Conservation (phyloP, 371 early-diverging fungal species). For the Mucor sp. region DNA sequence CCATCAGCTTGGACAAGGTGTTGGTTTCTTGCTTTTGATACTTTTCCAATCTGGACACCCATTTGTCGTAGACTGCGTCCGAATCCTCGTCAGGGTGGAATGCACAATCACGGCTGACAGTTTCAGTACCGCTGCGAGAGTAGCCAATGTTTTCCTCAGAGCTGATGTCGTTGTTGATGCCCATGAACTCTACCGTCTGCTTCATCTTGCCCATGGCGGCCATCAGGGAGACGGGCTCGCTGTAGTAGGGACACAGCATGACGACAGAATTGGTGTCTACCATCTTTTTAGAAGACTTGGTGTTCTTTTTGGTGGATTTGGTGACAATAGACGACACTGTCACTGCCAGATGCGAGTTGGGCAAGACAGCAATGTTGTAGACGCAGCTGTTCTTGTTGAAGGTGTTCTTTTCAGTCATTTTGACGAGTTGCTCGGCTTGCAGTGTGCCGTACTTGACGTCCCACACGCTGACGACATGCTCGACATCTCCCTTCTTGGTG, state of each 20-base stretch:
- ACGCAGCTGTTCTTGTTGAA: constrained; percentile 27
- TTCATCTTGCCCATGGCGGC: constrained; percentile 69
- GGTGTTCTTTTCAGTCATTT: constrained; percentile 24
- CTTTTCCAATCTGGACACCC: constrained; percentile 28
- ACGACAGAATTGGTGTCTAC: constrained; percentile 54
- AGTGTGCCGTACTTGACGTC: constrained; percentile 72
- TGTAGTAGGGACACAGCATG: constrained; percentile 61
- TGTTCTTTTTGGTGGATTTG: constrained; percentile 18
- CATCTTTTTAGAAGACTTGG: constrained; percentile 36
- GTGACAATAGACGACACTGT: constrained; percentile 35
- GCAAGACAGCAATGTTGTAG: constrained; percentile 39
- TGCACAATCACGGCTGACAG: constrained; percentile 6
- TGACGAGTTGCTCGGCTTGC: constrained; percentile 52
- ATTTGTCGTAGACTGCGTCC: constrained; percentile 24
- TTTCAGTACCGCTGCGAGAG: constrained; percentile 41
- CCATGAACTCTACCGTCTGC: constrained; percentile 51
- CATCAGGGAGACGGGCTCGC: constrained; percentile 68
- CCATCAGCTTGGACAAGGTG: constrained; percentile 20
- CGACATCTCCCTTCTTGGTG: constrained; percentile 37
- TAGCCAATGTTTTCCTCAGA: constrained; percentile 29
- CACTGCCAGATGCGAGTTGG: constrained; percentile 46
- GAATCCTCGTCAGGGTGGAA: constrained; percentile 15
- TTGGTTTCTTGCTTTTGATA: constrained; percentile 33
- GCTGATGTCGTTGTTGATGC: constrained; percentile 27
- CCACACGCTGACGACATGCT: constrained; percentile 71